A percentile compares a stretch with the other conserved stretches of the same genome.
Evolutionary conservation across 1,139 yeast species (phyloP).

Genomic region (Yamadazyma dendronema): DNA sequence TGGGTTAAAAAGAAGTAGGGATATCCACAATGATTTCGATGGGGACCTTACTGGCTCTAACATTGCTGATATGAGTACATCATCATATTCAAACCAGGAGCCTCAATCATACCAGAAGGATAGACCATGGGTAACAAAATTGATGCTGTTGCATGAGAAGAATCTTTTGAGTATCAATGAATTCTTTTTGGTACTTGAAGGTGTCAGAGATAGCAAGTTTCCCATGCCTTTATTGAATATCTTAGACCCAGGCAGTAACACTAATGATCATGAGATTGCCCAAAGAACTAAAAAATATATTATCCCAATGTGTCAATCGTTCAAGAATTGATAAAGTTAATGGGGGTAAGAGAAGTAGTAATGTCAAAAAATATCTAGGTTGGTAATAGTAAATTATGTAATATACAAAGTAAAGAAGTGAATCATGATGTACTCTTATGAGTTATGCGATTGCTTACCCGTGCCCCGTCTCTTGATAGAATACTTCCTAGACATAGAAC

Average conservation of each 20-base stretch:
- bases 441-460: background rate
- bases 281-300: slow-evolving; percentile 36
- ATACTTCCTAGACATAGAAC: background rate
- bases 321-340: slow-evolving; percentile 7
- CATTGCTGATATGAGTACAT: slow-evolving; percentile 35
- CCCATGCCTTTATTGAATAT: slow-evolving; percentile 41
- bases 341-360: no score
- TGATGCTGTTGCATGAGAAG: slow-evolving; percentile 29
- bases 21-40: slow-evolving; percentile 23
- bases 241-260: slow-evolving; percentile 27
- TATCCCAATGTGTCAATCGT: slow-evolving; percentile 29
- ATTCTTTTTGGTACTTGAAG: slow-evolving; percentile 37
- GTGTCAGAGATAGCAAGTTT: slow-evolving; percentile 40
- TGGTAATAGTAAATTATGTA: slow-evolving; percentile 1
- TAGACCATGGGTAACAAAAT: slow-evolving; percentile 40
- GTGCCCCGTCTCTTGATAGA: background rate
- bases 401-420: slow-evolving; percentile 1
- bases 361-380: no score
- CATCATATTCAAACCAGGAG: slow-evolving; percentile 8
- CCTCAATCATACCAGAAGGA: slow-evolving; percentile 29
- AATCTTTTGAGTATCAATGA: slow-evolving; percentile 31
- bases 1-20: slow-evolving; percentile 6
- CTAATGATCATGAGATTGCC: slow-evolving; percentile 34
- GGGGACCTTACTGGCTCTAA: slow-evolving; percentile 33
- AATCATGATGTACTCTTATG: background rate